Evolutionary conservation across 192 early-diverging fungal species (phyloP), one percentile per base, ranked within the genome.

Genomic region (Coemansia sp.): DNA sequence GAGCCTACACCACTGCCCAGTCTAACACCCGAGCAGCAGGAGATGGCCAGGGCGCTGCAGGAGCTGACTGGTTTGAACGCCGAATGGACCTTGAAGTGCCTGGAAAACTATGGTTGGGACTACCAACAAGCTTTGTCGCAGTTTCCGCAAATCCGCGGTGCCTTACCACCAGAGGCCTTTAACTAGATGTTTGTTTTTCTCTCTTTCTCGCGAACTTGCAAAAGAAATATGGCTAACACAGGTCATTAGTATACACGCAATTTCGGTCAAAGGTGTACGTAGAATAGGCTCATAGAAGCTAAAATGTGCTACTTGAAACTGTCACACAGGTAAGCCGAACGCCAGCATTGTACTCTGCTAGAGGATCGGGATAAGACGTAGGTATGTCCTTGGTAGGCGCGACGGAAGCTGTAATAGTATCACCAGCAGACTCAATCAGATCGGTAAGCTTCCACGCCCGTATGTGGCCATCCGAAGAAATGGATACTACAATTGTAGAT

Each of bases 401-500:
- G 30, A 17, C 1, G 20, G 51, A 33, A 2, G 56, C 57, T 3
- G 27, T 27, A 22, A 4, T 39, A 29, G 29, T 23, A 4, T 52
- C 36, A 53, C 6, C 19, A 52, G 27, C 6, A 14, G 32, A 21
- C 10, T 62, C 84, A 51, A 87, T 72, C 66, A 85, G 62, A 52
- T 75, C 72, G 51, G 84, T 82, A 52, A 92, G 46, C 66, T 85
- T 85, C 92, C 92, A 93, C 27, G 81, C 71, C 66, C 88, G 87
- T 56, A 93, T 85, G 0, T 75, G 58, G 51, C 92, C 92, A 67
- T 93, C 91, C 0, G 92, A 91, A 0, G 92, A 92, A 21, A 84
- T 82, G 46, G 89, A 84, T 14, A 75, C 68, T 9, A 89, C 57
- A 3, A 91, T 51, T 20, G 82, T 68, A 21, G 63, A 64, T 14